Evolutionary conservation across 805 yeast species (phyloP).

Genomic region (Pichia deserticola): DNA sequence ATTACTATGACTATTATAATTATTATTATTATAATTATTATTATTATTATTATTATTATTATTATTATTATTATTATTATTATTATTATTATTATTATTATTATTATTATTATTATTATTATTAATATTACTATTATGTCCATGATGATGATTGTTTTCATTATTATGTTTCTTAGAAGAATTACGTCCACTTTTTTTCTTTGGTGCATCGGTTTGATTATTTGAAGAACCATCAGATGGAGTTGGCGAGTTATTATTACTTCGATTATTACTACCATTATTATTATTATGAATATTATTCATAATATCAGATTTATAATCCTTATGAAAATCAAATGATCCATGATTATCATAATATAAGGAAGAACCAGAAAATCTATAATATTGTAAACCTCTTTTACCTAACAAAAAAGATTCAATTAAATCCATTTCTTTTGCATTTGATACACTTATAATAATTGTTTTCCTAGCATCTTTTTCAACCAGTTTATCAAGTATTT

Average conservation of each 20-base stretch:
- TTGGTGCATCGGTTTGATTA: no score
- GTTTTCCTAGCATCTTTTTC: slow-evolving; percentile 19
- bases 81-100: no score
- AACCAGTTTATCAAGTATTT: slow-evolving; percentile 34
- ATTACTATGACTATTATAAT: not conserved
- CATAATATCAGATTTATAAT: slow-evolving; percentile 1
- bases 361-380: slow-evolving; percentile 60
- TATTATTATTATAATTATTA: not conserved
- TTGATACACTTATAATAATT: slow-evolving; percentile 47
- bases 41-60: not conserved
- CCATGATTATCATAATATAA: slow-evolving; percentile 32
- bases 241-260: not conserved
- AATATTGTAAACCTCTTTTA: slow-evolving; percentile 48
- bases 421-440: slow-evolving; percentile 64
- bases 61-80: no score
- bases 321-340: slow-evolving; percentile 22
- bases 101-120: not conserved
- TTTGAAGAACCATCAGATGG: not conserved
- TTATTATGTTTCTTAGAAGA: not conserved
- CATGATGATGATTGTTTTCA: not conserved
- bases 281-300: no score
- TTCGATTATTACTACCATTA: no score
- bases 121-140: no score
- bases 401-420: slow-evolving; percentile 78
- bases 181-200: no score